These are phyloP conservation scores for Fusarium miscanthi DNA, from an alignment of 2,329 filamentous ascomycete genomes.

Conservation along the genomic window DNA sequence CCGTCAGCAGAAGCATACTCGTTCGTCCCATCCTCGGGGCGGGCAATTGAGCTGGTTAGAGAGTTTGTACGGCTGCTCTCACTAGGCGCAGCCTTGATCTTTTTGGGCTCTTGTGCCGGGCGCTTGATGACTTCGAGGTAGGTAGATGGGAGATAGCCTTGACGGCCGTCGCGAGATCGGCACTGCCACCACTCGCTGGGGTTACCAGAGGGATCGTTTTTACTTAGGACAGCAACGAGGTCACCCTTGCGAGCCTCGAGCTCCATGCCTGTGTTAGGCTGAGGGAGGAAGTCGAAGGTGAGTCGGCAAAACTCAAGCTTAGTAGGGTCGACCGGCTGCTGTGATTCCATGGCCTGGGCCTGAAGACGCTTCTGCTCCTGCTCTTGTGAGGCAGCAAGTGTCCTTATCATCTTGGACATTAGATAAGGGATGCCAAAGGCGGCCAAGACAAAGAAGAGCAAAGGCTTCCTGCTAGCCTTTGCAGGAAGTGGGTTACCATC, in stretches of 20 bases:
- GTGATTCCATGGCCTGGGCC: constrained; percentile 62
- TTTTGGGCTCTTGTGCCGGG: constrained; percentile 62
- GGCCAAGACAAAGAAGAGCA: constrained; percentile 93
- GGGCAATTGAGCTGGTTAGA: constrained; percentile 57
- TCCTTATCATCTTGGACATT: constrained; percentile 94
- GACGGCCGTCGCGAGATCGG: constrained; percentile 85
- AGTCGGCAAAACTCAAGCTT: constrained; percentile 98
- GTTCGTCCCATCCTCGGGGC: constrained; percentile 58
- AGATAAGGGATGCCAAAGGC: constrained; percentile 96
- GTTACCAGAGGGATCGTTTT: constrained; percentile 91
- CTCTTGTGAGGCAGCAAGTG: constrained; percentile 85
- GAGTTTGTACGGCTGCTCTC: constrained; percentile 62
- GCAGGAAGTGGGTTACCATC: constrained; percentile 73
- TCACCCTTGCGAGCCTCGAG: constrained; percentile 94
- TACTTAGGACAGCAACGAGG: constrained; percentile 91
- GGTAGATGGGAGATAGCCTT: constrained; percentile 91
- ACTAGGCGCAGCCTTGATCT: constrained; percentile 62
- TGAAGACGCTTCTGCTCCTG: constrained; percentile 75
- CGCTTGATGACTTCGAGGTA: constrained; percentile 82
- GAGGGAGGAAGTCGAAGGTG: constrained; percentile 92
- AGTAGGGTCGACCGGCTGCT: constrained; percentile 78
- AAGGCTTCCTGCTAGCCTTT: constrained; percentile 90
- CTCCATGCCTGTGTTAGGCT: constrained; percentile 77
- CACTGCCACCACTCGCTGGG: constrained; percentile 98
- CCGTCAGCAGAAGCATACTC: constrained; percentile 65